phyloP scores from a whole-genome alignment of 768 basidiomycete species.

The Hericium rajendrae region DNA sequence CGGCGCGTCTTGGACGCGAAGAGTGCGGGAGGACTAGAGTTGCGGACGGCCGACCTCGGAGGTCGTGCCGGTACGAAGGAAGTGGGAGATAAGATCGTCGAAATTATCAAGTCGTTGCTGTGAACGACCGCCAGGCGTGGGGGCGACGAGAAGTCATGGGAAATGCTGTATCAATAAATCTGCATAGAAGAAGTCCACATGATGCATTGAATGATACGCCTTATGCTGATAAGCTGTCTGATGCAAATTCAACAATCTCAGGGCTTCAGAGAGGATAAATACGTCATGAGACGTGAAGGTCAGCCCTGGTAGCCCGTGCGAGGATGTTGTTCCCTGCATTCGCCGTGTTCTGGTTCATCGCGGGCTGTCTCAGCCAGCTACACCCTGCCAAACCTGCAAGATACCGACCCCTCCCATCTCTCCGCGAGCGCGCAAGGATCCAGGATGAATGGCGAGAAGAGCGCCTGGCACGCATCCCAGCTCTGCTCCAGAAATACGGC shows the following conservation, averaged over 20 bases:
- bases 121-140: constrained; percentile 15
- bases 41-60: constrained; percentile 82
- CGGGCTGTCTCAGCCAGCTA: background rate
- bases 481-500: constrained; percentile 31
- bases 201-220: background rate
- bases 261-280: too few relatives aligned
- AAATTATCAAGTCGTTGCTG: constrained; percentile 53
- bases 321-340: too few relatives aligned
- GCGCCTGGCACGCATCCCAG: constrained; percentile 32
- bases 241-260: background rate
- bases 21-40: constrained; percentile 60
- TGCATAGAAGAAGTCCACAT: too few relatives aligned
- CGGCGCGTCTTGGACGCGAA: constrained; percentile 73
- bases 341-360: too few relatives aligned
- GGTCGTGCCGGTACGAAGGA: constrained; percentile 68
- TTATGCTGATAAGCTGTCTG: background rate
- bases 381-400: background rate
- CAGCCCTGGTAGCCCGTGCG: too few relatives aligned
- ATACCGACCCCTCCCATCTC: background rate
- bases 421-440: constrained; percentile 29
- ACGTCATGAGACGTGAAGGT: too few relatives aligned
- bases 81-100: constrained; percentile 76
- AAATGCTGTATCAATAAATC: background rate
- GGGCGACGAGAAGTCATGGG: background rate
- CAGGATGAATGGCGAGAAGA: constrained; percentile 32